These are phyloP conservation scores for Arthromyces matolae DNA, from an alignment of 768 basidiomycete species.

Conservation along the genomic window DNA sequence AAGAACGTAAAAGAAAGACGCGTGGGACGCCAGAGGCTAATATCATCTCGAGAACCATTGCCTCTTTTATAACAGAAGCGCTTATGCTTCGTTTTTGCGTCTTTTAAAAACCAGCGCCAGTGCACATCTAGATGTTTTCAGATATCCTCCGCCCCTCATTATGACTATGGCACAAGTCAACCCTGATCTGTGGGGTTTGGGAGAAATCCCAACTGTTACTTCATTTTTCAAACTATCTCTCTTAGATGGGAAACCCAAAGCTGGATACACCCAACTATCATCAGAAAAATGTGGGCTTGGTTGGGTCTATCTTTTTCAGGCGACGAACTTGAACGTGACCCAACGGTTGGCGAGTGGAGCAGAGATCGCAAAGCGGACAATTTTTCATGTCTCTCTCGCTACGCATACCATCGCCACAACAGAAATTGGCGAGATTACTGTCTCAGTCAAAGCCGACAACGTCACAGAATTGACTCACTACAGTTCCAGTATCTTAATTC, in stretches of 20 bases:
- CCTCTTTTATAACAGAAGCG: background rate
- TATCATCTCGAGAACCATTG: no score
- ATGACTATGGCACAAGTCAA: background rate
- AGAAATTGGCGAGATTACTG: background rate
- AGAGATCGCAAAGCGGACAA: background rate
- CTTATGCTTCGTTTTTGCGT: no score
- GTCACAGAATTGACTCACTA: background rate
- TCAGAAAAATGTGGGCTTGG: conserved; percentile 11
- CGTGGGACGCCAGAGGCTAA: no score
- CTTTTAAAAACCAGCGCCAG: background rate
- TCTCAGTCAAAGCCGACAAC: background rate
- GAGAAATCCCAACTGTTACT: background rate
- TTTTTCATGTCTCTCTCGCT: conserved; percentile 5
- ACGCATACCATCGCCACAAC: conserved; percentile 1
- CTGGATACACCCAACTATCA: background rate
- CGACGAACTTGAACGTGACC: background rate
- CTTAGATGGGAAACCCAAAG: background rate
- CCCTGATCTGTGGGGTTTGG: background rate
- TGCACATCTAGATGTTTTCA: background rate
- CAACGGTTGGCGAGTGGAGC: background rate
- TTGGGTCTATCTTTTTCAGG: conserved; percentile 5
- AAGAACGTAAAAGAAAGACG: no score
- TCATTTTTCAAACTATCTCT: background rate
- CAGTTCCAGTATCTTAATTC: background rate
- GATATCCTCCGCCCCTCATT: background rate